phyloP scores from a whole-genome alignment of 2,329 filamentous ascomycete species.

The Pseudonectria buxi region DNA sequence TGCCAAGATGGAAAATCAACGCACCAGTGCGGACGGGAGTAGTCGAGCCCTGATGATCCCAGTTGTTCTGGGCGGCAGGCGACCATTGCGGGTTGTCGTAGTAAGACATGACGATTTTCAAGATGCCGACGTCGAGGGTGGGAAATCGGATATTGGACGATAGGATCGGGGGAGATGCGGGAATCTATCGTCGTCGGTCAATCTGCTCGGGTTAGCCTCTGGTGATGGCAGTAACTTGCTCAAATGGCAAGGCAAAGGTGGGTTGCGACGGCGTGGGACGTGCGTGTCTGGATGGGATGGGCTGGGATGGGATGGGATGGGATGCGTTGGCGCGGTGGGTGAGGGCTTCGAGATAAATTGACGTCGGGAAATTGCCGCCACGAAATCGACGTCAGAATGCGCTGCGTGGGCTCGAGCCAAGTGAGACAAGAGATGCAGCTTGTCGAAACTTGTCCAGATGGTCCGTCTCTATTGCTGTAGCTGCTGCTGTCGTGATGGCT shows the following conservation, averaged over 20 bases:
- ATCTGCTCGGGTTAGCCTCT: no score
- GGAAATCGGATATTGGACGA: slow-evolving; percentile 10
- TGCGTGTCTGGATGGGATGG: no score
- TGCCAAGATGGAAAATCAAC: slow-evolving; percentile 6
- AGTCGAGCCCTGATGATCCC: slow-evolving; percentile 38
- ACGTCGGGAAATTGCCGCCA: slow-evolving; percentile 17
- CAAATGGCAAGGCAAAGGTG: background rate
- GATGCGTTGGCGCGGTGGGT: slow-evolving; percentile 9
- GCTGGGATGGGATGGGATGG: slow-evolving; percentile 6
- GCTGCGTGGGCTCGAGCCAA: slow-evolving; percentile 14
- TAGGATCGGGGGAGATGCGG: slow-evolving; percentile 4
- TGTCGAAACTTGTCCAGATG: no score
- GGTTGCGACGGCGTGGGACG: slow-evolving; percentile 7
- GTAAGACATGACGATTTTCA: slow-evolving; percentile 33
- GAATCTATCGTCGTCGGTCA: background rate
- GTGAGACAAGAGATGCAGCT: slow-evolving; percentile 8
- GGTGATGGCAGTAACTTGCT: no score
- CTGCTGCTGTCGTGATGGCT: no score
- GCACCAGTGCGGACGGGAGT: slow-evolving; percentile 36
- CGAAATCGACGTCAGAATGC: slow-evolving; percentile 16
- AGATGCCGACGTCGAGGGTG: slow-evolving; percentile 8
- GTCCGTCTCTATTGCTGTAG: no score
- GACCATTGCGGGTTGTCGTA: slow-evolving; percentile 39
- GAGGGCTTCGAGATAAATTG: slow-evolving; percentile 6
- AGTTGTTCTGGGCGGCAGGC: slow-evolving; percentile 33